Percentiles rank a stretch among this genome's conserved stretches.
Conservation (phyloP, 148 eudicot species). For the Cornus suecica region DNA sequence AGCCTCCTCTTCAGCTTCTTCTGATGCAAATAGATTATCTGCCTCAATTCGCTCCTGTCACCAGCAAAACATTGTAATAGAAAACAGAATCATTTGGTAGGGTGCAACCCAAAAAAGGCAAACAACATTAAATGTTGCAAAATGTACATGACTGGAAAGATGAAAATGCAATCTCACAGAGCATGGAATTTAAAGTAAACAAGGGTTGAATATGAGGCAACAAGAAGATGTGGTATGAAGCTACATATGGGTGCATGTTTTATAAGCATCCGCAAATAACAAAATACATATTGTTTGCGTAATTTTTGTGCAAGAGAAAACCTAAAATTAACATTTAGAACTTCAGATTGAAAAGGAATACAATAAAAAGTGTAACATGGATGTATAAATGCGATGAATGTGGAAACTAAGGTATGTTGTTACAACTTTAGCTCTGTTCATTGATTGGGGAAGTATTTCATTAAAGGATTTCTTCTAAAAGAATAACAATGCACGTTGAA, state of each 20-base stretch:
- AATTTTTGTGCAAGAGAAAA: neutral
- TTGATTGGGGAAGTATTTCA: too few relatives aligned
- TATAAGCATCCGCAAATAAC: neutral
- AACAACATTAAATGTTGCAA: neutral
- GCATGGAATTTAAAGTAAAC: too few relatives aligned
- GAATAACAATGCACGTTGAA: neutral
- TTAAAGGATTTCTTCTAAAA: neutral
- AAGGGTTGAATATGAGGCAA: neutral
- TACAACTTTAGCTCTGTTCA: too few relatives aligned
- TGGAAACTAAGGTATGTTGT: neutral
- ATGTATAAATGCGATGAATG: neutral
- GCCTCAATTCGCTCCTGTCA: constrained; percentile 82
- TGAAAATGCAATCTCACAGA: neutral
- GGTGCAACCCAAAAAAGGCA: neutral
- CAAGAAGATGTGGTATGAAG: neutral
- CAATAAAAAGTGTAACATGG: neutral
- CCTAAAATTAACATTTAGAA: neutral
- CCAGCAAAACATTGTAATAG: neutral
- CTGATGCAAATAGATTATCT: constrained; percentile 64
- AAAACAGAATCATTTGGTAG: neutral
- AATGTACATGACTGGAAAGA: neutral
- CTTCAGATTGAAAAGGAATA: neutral
- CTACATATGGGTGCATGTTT: neutral
- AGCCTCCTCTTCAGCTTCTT: constrained; percentile 88
- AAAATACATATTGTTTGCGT: neutral